Conservation (phyloP, 495 filamentous ascomycete species). For the Amniculicola lignicola region DNA sequence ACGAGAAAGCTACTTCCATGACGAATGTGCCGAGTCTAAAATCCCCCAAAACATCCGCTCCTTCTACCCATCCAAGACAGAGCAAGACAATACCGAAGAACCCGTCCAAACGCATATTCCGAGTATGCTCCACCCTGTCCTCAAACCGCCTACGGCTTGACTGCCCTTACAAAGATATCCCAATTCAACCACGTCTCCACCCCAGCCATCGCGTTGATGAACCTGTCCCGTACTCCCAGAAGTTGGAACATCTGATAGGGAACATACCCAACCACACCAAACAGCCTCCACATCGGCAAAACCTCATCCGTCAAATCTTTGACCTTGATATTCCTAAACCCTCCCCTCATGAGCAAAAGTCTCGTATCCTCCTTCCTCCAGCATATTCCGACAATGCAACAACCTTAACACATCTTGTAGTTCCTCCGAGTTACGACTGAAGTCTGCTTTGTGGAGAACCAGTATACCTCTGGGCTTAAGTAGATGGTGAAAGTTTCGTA, state of each 20-base stretch:
- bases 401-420: conserved; percentile 23
- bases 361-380: conserved; percentile 29
- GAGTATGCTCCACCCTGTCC: too few relatives aligned
- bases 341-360: conserved; percentile 50
- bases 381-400: conserved; percentile 37
- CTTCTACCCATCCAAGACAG: too few relatives aligned
- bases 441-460: conserved; percentile 53
- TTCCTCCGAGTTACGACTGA: conserved; percentile 36
- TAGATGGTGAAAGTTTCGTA: conserved; percentile 50
- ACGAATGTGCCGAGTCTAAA: too few relatives aligned
- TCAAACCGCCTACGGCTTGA: too few relatives aligned
- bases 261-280: conserved; percentile 52
- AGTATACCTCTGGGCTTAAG: conserved; percentile 51
- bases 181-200: conserved; percentile 42
- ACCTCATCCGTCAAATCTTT: conserved; percentile 51
- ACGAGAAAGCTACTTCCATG: too few relatives aligned
- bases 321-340: conserved; percentile 50
- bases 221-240: conserved; percentile 46
- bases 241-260: conserved; percentile 51
- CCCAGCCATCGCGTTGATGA: conserved; percentile 51
- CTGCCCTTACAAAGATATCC: conserved; percentile 21
- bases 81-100: too few relatives aligned
- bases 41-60: too few relatives aligned
- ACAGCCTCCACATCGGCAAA: conserved; percentile 51
- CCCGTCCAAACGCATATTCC: too few relatives aligned